phyloP scores from a whole-genome alignment of 306 rosid species.

The Betula pendula region DNA sequence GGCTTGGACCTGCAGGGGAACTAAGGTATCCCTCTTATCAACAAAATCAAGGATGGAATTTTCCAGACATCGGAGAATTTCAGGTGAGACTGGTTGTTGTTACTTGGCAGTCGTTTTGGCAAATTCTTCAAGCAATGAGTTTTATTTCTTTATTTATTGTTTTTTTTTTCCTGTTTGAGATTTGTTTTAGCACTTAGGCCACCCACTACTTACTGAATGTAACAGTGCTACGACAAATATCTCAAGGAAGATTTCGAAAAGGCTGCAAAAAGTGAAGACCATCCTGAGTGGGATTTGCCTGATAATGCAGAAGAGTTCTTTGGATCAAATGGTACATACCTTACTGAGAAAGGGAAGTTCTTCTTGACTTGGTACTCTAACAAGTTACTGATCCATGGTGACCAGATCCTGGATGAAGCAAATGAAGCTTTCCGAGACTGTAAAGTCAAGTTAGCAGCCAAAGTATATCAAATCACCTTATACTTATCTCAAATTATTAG shows the following conservation, averaged over 20 bases:
- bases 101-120: not conserved
- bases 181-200: constrained; percentile 5
- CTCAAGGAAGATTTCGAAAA: constrained; percentile 69
- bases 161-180: not conserved
- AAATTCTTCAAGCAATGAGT: not conserved
- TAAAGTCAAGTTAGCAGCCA: constrained; percentile 80
- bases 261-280: constrained; percentile 59
- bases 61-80: constrained; percentile 96
- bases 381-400: constrained; percentile 75
- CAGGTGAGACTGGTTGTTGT: constrained; percentile 53
- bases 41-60: constrained; percentile 61
- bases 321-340: constrained; percentile 66
- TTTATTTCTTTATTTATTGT: not conserved
- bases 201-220: constrained; percentile 10
- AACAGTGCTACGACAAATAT: constrained; percentile 87
- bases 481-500: not conserved
- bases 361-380: constrained; percentile 90
- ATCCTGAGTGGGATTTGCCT: constrained; percentile 86
- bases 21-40: constrained; percentile 86
- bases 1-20: constrained; percentile 95
- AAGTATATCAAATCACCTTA: constrained; percentile 44
- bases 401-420: constrained; percentile 82
- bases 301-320: constrained; percentile 81
- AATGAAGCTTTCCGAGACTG: constrained; percentile 70
- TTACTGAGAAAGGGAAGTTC: constrained; percentile 64